Evolutionary conservation across 352 stramenopile species (phyloP).

Genomic region (Phytophthora nicotianae): DNA sequence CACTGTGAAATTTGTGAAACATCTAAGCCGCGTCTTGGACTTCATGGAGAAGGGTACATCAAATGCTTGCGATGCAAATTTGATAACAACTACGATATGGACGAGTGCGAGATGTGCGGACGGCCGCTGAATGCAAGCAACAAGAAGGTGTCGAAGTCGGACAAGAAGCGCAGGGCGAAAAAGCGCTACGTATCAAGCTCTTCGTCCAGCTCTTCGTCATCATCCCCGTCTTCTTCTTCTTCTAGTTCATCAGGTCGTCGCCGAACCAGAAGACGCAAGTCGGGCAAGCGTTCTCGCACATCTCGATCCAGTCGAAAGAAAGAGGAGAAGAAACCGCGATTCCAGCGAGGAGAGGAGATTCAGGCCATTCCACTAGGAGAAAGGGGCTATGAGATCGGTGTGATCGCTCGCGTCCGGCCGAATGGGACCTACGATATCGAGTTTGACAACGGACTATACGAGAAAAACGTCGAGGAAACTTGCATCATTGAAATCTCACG

Average conservation of each 20-base stretch:
- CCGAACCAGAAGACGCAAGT: constrained; percentile 40
- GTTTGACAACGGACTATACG: constrained; percentile 60
- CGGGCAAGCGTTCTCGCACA: constrained; percentile 35
- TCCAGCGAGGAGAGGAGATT: constrained; percentile 63
- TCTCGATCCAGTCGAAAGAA: constrained; percentile 25
- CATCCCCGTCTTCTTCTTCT: constrained; percentile 29
- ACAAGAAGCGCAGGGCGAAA: constrained; percentile 46
- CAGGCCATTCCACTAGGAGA: constrained; percentile 60
- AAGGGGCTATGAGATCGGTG: constrained; percentile 53
- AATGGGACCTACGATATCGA: constrained; percentile 73
- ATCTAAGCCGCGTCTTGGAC: constrained; percentile 55
- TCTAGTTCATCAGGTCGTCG: constrained; percentile 27
- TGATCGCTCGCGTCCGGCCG: constrained; percentile 52
- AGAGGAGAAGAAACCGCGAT: constrained; percentile 37
- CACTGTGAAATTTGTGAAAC: constrained; percentile 79
- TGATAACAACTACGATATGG: constrained; percentile 78
- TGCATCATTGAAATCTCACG: constrained; percentile 49
- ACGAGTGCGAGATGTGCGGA: constrained; percentile 73
- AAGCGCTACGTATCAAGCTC: constrained; percentile 44
- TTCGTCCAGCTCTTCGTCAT: constrained; percentile 38
- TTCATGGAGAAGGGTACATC: constrained; percentile 55
- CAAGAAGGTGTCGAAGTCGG: constrained; percentile 35
- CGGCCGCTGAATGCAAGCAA: constrained; percentile 39
- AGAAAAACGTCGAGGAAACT: constrained; percentile 61
- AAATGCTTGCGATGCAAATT: constrained; percentile 75